These are phyloP conservation scores for Eleusine coracana DNA, from an alignment of 176 grass and related monocot genomes.

Conservation along the genomic window DNA sequence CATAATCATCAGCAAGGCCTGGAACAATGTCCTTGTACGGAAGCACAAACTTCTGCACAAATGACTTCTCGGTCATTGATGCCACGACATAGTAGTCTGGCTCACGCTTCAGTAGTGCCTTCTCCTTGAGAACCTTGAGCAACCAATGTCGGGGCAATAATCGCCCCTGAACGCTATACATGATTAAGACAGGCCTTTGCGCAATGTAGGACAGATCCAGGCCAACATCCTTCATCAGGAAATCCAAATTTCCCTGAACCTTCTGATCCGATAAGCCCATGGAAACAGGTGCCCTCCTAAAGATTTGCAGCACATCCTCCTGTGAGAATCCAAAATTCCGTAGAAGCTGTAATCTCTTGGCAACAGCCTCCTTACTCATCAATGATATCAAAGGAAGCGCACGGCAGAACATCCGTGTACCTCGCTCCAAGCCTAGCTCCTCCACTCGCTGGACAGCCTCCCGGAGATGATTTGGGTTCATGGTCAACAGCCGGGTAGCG, in stretches of 20 bases:
- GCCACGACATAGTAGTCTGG: conserved; percentile 25
- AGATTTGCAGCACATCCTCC: not conserved
- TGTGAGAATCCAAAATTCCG: not conserved
- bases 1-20: not conserved
- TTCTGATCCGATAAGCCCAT: not conserved
- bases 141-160: conserved; percentile 43
- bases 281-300: not conserved
- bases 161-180: conserved; percentile 49
- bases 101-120: conserved; percentile 10
- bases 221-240: conserved; percentile 32
- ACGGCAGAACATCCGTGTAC: conserved; percentile 10
- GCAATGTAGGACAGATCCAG: conserved; percentile 30
- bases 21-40: conserved; percentile 29
- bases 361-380: not conserved
- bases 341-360: not conserved
- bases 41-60: conserved; percentile 44
- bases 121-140: conserved; percentile 35
- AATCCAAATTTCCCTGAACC: not conserved
- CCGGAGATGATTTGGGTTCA: conserved; percentile 12
- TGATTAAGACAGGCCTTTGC: conserved; percentile 28
- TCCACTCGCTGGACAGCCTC: conserved; percentile 11
- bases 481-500: conserved; percentile 7
- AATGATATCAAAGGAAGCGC: not conserved
- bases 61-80: conserved; percentile 30
- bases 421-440: conserved; percentile 22